A percentile compares a stretch with the other conserved stretches of the same genome.
These are phyloP conservation scores for Jasminum sambac DNA, from an alignment of 257 asterid species.

Conservation along the genomic window DNA sequence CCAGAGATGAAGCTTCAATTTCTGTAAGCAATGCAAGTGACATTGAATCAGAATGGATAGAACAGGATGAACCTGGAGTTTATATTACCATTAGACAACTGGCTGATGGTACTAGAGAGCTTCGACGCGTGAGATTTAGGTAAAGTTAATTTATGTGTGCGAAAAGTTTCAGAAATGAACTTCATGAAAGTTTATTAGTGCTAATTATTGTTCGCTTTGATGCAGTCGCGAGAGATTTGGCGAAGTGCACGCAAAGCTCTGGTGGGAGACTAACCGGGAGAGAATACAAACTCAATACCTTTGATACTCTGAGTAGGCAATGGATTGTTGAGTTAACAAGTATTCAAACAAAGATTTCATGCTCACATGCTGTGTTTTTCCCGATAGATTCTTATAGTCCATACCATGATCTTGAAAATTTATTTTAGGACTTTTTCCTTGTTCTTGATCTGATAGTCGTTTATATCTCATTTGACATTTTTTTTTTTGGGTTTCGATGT, in stretches of 20 bases:
- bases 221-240: slow-evolving; percentile 87
- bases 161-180: not conserved
- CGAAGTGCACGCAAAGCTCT: slow-evolving; percentile 79
- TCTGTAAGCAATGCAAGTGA: slow-evolving; percentile 98
- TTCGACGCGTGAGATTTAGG: slow-evolving; percentile 97
- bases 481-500: not conserved
- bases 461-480: not conserved
- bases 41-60: slow-evolving; percentile 87
- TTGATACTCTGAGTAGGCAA: slow-evolving; percentile 32
- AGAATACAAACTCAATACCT: slow-evolving; percentile 91
- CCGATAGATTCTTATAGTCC: not conserved
- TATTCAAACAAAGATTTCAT: slow-evolving; percentile 6
- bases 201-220: not conserved
- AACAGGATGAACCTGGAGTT: slow-evolving; percentile 93
- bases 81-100: slow-evolving; percentile 88
- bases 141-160: slow-evolving; percentile 16
- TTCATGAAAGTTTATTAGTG: not conserved
- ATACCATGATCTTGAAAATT: slow-evolving; percentile 17
- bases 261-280: slow-evolving; percentile 98
- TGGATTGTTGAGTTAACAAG: slow-evolving; percentile 15
- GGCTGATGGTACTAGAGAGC: slow-evolving; percentile 86
- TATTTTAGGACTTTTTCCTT: not conserved
- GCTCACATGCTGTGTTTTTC: not conserved
- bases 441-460: not conserved
- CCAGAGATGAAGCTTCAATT: slow-evolving; percentile 82